Conservation (phyloP, 345 rosid species). For the Eucalyptus pauciflora region DNA sequence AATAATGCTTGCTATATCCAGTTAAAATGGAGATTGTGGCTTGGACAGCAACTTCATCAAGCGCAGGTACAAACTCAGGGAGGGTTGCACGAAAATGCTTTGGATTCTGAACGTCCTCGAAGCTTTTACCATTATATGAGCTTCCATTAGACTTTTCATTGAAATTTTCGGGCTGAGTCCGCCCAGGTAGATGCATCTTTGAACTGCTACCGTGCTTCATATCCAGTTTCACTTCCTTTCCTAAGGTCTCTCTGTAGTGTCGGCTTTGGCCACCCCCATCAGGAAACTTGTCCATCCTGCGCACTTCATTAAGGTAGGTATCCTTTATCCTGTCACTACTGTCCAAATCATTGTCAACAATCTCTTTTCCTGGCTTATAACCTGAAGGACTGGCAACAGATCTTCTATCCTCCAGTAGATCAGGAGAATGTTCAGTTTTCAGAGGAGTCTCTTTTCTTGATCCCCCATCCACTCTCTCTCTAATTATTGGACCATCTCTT, state of each 20-base stretch:
- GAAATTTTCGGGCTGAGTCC: not conserved
- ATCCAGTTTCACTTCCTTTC: constrained; percentile 4
- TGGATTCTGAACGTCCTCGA: constrained; percentile 3
- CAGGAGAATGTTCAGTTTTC: not conserved
- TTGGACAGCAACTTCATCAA: constrained; percentile 51
- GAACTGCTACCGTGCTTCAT: not conserved
- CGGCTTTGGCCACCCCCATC: not conserved
- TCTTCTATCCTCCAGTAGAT: not conserved
- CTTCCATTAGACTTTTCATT: constrained; percentile 8
- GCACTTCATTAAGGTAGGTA: constrained; percentile 11
- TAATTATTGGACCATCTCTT: constrained; percentile 13
- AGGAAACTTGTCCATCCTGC: constrained; percentile 1
- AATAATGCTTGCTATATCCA: constrained; percentile 30
- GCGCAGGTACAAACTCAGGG: constrained; percentile 24
- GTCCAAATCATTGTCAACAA: constrained; percentile 22
- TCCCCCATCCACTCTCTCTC: constrained; percentile 6
- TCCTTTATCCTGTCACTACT: constrained; percentile 13
- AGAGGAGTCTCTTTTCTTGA: not conserved
- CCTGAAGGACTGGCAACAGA: not conserved
- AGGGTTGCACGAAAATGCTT: constrained; percentile 1
- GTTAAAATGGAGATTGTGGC: constrained; percentile 44
- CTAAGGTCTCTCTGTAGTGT: not conserved
- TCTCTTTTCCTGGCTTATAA: constrained; percentile 12
- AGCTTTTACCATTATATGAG: constrained; percentile 5
- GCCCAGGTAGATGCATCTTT: not conserved